Base-by-base conservation (phyloP, 2,329 filamentous ascomycete genomes). In the Fusarium ramigenum region DNA sequence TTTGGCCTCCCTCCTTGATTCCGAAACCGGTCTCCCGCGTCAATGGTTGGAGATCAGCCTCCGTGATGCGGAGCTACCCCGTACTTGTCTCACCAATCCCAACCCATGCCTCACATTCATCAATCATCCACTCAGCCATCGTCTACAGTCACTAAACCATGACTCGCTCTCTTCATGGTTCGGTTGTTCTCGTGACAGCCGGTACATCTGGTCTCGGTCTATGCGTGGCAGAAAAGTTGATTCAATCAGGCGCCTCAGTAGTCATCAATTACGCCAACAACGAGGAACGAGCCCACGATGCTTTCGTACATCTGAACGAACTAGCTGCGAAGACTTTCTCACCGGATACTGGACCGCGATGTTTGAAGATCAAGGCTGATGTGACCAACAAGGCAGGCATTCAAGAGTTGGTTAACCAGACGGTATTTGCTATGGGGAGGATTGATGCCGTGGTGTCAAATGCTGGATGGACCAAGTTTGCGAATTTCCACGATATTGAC, bases 391-490 rank as follows among this genome's bases (percentile, higher is more conserved):
- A 34, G 3, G 5, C 7, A 3, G 63, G 61, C 0, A 68, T 68
- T 2, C 30, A 68, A 9, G 16, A 42, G 1, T 14, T 68, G 10
- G 65, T 68, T 1, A 23, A 40, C 1, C 32, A 49, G 5, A 68
- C 65, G 9, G 25, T 63, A 7, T 7, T n/a, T 39, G 36, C 36
- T 0, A 37, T 62, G 19, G 56, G 63, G 1, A 62, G 19, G 6
- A 28, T 68, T 5, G 56, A 68, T 18, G 65, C 56, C 8, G 47
- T 68, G 7, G 65, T 68, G 2, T 68, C 65, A 1, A 68, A 68
- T 3, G 56, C 63, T 9, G 65, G 65, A 0, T 68, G 65, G 65
- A 68, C 65, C 5, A 43, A 68, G 16, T 68, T 68, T 16, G 56
- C 65, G 3, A 21, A 68, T 4, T 68, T 68, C 9, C 21, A 25